A percentile compares a stretch with the other conserved stretches of the same genome.
These are phyloP conservation scores for Sambucus nigra DNA, from an alignment of 129 eudicot species.

Conservation along the genomic window DNA sequence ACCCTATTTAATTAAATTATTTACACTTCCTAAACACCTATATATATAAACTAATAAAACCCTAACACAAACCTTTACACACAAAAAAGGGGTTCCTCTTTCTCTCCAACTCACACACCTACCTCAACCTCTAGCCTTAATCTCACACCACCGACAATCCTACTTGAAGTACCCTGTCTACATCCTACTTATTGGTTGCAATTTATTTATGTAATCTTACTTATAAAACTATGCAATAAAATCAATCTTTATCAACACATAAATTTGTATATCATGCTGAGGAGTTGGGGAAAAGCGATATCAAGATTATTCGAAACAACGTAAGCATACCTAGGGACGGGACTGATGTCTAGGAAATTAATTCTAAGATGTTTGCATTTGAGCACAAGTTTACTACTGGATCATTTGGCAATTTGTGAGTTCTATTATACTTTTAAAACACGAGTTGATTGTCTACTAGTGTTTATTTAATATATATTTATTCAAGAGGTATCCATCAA, in stretches of 20 bases:
- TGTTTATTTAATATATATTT: not conserved
- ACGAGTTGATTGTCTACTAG: conserved; percentile 6
- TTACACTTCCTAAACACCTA: too few relatives aligned
- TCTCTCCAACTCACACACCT: too few relatives aligned
- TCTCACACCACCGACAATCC: too few relatives aligned
- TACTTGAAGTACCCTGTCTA: conserved; percentile 50
- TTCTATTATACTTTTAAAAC: conserved; percentile 5
- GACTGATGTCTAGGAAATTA: conserved; percentile 90
- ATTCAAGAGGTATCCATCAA: conserved; percentile 81
- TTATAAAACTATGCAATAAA: conserved; percentile 31
- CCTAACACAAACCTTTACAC: too few relatives aligned
- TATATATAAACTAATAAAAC: too few relatives aligned
- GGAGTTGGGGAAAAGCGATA: conserved; percentile 20
- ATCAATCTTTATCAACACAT: conserved; percentile 36
- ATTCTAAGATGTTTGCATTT: conserved; percentile 41
- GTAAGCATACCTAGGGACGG: conserved; percentile 43
- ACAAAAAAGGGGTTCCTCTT: too few relatives aligned
- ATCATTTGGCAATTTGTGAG: conserved; percentile 73
- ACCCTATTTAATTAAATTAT: too few relatives aligned
- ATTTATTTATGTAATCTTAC: not conserved
- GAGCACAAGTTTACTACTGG: conserved; percentile 62
- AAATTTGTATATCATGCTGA: conserved; percentile 21
- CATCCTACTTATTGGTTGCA: conserved; percentile 6
- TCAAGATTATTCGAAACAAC: conserved; percentile 18
- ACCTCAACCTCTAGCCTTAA: too few relatives aligned